phyloP scores from a whole-genome alignment of 2,329 filamentous ascomycete species.

The Botrytis hyacinthi region DNA sequence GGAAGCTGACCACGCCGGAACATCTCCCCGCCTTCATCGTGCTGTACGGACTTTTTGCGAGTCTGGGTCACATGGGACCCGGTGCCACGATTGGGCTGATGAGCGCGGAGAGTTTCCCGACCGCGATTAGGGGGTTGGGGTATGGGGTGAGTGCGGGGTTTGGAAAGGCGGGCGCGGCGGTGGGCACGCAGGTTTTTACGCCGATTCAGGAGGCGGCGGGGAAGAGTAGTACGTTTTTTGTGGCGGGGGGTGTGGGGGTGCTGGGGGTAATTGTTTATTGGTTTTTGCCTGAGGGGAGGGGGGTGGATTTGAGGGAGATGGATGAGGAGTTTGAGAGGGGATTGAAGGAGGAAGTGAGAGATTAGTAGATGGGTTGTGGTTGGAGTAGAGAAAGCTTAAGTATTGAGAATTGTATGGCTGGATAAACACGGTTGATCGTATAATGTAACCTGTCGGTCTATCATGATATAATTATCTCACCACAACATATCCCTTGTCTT shows the following conservation, averaged over 20 bases:
- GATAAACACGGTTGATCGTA: neutral
- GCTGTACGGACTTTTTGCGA: conserved; percentile 23
- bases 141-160: conserved; percentile 40
- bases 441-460: neutral
- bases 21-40: conserved; percentile 6
- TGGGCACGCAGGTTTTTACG: conserved; percentile 40
- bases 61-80: conserved; percentile 40
- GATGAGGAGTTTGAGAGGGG: conserved; percentile 17
- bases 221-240: conserved; percentile 38
- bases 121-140: conserved; percentile 38
- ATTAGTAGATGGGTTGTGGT: neutral
- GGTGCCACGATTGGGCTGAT: conserved; percentile 40
- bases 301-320: conserved; percentile 4
- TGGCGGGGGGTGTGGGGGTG: conserved; percentile 30
- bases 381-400: neutral
- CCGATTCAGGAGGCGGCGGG: conserved; percentile 37
- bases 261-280: conserved; percentile 5
- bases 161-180: conserved; percentile 39
- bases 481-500: neutral
- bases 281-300: conserved; percentile 6
- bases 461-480: neutral
- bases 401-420: neutral
- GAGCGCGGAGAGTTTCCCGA: conserved; percentile 39
- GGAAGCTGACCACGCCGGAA: neutral
- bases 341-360: neutral